Evolutionary conservation across 2,329 filamentous ascomycete species (phyloP).

Genomic region (Neonectria coccinea): DNA sequence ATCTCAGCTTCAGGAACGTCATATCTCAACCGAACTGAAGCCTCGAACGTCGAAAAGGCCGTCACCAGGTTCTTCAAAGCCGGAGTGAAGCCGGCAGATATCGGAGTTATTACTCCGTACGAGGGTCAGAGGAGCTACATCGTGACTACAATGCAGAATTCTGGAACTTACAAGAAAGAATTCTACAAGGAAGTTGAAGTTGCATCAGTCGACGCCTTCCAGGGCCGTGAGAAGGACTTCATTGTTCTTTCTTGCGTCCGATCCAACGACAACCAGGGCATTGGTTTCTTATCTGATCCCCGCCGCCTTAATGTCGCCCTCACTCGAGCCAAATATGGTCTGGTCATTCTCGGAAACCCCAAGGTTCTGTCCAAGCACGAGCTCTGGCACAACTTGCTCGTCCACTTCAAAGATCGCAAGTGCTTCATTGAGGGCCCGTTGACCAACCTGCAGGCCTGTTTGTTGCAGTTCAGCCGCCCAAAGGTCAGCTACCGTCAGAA

Average conservation of each 20-base stretch:
- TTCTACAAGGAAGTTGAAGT: conserved; percentile 99
- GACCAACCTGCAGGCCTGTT: conserved; percentile 93
- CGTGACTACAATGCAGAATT: conserved; percentile 99
- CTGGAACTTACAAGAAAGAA: conserved; percentile 97
- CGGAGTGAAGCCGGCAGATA: conserved; percentile 91
- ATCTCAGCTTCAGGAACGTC: conserved; percentile 98
- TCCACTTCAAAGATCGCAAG: conserved; percentile 97
- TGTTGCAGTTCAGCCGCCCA: conserved; percentile 93
- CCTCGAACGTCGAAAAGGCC: conserved; percentile 97
- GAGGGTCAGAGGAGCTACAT: conserved; percentile 98
- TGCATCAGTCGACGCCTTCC: conserved; percentile 97
- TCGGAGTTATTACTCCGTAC: conserved; percentile 98
- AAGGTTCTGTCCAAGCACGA: conserved; percentile 98
- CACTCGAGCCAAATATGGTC: conserved; percentile 94
- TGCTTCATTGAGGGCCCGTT: conserved; percentile 96
- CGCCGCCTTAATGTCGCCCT: conserved; percentile 97
- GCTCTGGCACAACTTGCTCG: conserved; percentile 93
- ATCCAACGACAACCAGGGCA: conserved; percentile 98
- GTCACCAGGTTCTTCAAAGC: conserved; percentile 99
- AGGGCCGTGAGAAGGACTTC: conserved; percentile 98
- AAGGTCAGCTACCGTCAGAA: conserved; percentile 94
- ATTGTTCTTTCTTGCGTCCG: conserved; percentile 98
- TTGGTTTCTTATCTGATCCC: conserved; percentile 97
- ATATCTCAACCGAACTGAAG: conserved; percentile 97
- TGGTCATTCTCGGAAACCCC: conserved; percentile 96